Evolutionary conservation across 345 rosid genomes (phyloP).

Genomic region (Salix suchowensis): DNA sequence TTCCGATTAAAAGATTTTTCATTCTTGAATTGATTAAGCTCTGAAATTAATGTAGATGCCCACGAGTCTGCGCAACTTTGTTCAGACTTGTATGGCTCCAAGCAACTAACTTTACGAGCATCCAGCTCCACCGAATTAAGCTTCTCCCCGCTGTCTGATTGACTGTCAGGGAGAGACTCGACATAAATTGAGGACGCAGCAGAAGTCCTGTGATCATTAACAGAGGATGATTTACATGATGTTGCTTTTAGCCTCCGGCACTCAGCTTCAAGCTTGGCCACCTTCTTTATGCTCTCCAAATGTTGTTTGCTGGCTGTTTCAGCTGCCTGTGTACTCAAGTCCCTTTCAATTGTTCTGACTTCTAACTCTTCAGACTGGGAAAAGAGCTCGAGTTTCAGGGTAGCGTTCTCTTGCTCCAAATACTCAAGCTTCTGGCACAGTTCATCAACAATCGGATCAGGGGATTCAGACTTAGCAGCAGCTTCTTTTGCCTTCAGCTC

Average conservation of each 20-base stretch:
- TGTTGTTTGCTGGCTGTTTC: conserved; percentile 90
- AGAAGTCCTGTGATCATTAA: conserved; percentile 29
- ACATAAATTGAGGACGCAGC: conserved; percentile 43
- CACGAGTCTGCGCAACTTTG: conserved; percentile 31
- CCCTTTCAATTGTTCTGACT: conserved; percentile 61
- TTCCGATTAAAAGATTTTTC: conserved; percentile 30
- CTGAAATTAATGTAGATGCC: conserved; percentile 31
- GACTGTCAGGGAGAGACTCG: conserved; percentile 65
- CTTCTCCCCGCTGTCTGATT: conserved; percentile 58
- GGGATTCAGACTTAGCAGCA: conserved; percentile 31
- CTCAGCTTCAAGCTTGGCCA: conserved; percentile 74
- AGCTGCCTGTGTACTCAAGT: conserved; percentile 81
- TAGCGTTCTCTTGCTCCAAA: conserved; percentile 57
- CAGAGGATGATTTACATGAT: conserved; percentile 38
- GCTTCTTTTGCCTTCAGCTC: conserved; percentile 43
- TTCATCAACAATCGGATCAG: conserved; percentile 30
- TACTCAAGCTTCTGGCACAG: conserved; percentile 46
- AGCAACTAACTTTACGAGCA: conserved; percentile 20
- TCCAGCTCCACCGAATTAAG: conserved; percentile 47
- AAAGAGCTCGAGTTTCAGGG: conserved; percentile 47
- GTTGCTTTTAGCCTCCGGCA: conserved; percentile 59
- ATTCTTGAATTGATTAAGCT: conserved; percentile 36
- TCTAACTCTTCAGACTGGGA: conserved; percentile 56
- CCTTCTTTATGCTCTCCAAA: conserved; percentile 71
- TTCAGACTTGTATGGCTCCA: conserved; percentile 23